phyloP scores from a whole-genome alignment of 2,329 filamentous ascomycete genomes.

The Aspergillus piperis region DNA sequence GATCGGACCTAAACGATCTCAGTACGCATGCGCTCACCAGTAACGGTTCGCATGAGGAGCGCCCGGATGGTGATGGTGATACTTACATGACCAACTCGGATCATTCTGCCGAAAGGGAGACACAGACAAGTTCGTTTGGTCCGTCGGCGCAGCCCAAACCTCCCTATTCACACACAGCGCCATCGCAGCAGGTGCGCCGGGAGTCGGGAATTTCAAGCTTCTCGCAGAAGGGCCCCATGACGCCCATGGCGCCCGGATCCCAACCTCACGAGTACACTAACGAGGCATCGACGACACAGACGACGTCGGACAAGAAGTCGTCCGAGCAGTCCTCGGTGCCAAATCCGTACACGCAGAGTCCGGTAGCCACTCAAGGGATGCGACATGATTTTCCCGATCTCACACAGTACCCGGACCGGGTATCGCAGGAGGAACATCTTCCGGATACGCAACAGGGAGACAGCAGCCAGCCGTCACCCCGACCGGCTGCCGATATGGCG shows the following conservation, averaged over 20 bases:
- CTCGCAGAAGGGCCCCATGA: slow-evolving; percentile 55
- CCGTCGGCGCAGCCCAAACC: slow-evolving; percentile 52
- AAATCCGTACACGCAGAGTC: slow-evolving; percentile 67
- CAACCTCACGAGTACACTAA: slow-evolving; percentile 69
- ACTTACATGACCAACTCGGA: slow-evolving; percentile 61
- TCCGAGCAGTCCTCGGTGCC: slow-evolving; percentile 71
- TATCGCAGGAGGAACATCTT: slow-evolving; percentile 60
- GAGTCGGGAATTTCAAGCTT: slow-evolving; percentile 50
- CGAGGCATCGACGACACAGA: slow-evolving; percentile 84
- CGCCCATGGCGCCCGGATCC: slow-evolving; percentile 60
- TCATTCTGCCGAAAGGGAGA: slow-evolving; percentile 45
- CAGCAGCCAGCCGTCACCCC: slow-evolving; percentile 36
- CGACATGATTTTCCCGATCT: slow-evolving; percentile 58
- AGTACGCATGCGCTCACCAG: slow-evolving; percentile 51
- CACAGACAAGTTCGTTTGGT: slow-evolving; percentile 51
- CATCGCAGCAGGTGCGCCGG: slow-evolving; percentile 47
- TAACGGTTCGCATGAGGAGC: slow-evolving; percentile 52
- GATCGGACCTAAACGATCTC: slow-evolving; percentile 41
- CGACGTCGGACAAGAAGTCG: slow-evolving; percentile 79
- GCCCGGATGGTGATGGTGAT: slow-evolving; percentile 55
- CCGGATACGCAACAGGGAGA: slow-evolving; percentile 64
- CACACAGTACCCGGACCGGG: slow-evolving; percentile 49
- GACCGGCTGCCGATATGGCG: slow-evolving; percentile 29
- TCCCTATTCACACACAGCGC: slow-evolving; percentile 48
- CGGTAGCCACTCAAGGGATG: slow-evolving; percentile 44